Conservation (phyloP, 345 rosid species). For the Salix exigua region DNA sequence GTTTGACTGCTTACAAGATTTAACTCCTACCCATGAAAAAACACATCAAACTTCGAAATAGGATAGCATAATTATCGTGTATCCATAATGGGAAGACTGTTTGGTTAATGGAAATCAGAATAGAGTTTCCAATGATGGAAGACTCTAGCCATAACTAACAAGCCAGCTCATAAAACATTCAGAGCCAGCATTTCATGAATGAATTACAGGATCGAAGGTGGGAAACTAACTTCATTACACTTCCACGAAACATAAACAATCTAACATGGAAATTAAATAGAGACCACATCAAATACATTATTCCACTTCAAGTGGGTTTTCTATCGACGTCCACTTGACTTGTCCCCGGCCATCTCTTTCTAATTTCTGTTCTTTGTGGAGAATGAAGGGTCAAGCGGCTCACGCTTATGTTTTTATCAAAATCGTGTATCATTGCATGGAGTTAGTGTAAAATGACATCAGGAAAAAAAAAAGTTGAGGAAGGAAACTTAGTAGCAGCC, state of each 20-base stretch:
- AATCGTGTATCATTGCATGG: slow-evolving; percentile 35
- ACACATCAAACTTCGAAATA: neutral
- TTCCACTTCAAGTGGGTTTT: slow-evolving; percentile 42
- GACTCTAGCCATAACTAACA: neutral
- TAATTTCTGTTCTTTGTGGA: slow-evolving; percentile 44
- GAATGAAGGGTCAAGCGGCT: slow-evolving; percentile 60
- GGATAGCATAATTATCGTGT: neutral
- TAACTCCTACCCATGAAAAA: neutral
- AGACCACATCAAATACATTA: neutral
- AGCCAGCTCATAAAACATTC: neutral
- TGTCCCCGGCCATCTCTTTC: slow-evolving; percentile 17
- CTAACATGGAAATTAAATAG: neutral
- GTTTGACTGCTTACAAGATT: too few species aligned
- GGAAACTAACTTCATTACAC: neutral
- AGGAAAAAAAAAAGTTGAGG: neutral
- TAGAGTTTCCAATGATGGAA: neutral
- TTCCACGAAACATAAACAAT: neutral
- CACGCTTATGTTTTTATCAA: slow-evolving; percentile 27
- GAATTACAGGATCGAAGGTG: neutral
- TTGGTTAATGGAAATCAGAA: neutral
- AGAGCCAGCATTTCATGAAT: too few species aligned
- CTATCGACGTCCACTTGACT: slow-evolving; percentile 66
- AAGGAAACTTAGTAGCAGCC: too few species aligned
- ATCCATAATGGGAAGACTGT: neutral
- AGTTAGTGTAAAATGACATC: slow-evolving; percentile 28